phyloP scores from a whole-genome alignment of 306 rosid species.

The Alnus glutinosa region DNA sequence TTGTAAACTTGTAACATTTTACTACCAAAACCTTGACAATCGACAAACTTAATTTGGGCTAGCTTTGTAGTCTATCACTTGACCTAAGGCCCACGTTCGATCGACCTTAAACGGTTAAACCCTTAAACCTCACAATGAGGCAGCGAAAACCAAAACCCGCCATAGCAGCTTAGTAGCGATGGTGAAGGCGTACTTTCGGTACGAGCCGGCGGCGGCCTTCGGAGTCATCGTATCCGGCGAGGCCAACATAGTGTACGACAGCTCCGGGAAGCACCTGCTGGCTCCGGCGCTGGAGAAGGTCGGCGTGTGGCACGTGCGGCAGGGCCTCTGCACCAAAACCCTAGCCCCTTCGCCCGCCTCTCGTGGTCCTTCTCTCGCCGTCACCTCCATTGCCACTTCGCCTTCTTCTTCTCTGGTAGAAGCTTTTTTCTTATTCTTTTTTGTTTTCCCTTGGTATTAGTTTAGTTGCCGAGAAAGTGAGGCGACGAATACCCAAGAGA shows the following conservation, averaged over 20 bases:
- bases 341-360: slow-evolving; percentile 54
- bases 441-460: background rate
- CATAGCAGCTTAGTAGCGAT: too few species aligned
- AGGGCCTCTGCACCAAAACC: slow-evolving; percentile 76
- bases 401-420: slow-evolving; percentile 36
- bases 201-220: slow-evolving; percentile 1
- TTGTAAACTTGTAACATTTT: background rate
- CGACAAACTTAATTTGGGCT: background rate
- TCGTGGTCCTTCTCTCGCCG: slow-evolving; percentile 63
- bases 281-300: slow-evolving; percentile 86
- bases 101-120: slow-evolving; percentile 4
- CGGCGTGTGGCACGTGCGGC: slow-evolving; percentile 86
- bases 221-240: slow-evolving; percentile 83
- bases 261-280: slow-evolving; percentile 78
- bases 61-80: background rate
- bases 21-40: background rate
- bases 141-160: too few species aligned
- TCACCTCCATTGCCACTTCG: slow-evolving; percentile 68
- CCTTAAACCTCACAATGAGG: background rate
- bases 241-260: slow-evolving; percentile 63
- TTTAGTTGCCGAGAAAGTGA: background rate
- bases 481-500: too few species aligned
- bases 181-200: too few species aligned
- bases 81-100: background rate
- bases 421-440: background rate